phyloP scores from a whole-genome alignment of 2,329 filamentous ascomycete genomes.

The Thelonectria rubi region DNA sequence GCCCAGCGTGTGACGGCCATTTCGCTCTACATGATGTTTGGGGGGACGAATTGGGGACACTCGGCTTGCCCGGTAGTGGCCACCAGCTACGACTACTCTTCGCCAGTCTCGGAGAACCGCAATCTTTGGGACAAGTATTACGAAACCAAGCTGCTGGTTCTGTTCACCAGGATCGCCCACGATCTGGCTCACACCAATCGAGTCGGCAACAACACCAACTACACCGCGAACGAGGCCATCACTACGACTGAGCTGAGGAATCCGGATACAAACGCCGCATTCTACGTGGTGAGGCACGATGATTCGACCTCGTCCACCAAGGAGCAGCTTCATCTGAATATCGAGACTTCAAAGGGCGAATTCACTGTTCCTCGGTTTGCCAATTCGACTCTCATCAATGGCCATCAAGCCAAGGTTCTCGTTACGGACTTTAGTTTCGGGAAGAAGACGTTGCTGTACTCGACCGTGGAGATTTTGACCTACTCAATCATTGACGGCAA shows the following conservation, averaged over 20 bases:
- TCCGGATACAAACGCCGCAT: constrained; percentile 63
- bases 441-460: constrained; percentile 60
- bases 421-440: constrained; percentile 68
- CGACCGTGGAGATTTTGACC: constrained; percentile 64
- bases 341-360: constrained; percentile 64
- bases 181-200: constrained; percentile 66
- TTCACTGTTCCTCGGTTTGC: constrained; percentile 63
- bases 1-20: constrained; percentile 67
- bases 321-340: constrained; percentile 63
- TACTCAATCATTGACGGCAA: constrained; percentile 58
- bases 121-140: constrained; percentile 67
- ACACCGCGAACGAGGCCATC: constrained; percentile 59
- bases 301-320: constrained; percentile 60
- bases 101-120: constrained; percentile 68
- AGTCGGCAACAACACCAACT: constrained; percentile 44
- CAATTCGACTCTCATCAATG: constrained; percentile 61
- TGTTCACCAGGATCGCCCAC: constrained; percentile 66
- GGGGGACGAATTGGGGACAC: constrained; percentile 71
- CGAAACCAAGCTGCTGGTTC: constrained; percentile 68
- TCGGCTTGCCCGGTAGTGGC: constrained; percentile 66
- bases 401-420: constrained; percentile 69
- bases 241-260: constrained; percentile 66
- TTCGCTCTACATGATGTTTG: constrained; percentile 71
- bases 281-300: constrained; percentile 67
- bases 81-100: constrained; percentile 71